Conservation (phyloP, 2,329 filamentous ascomycete genomes). For the Beauveria sp. region DNA sequence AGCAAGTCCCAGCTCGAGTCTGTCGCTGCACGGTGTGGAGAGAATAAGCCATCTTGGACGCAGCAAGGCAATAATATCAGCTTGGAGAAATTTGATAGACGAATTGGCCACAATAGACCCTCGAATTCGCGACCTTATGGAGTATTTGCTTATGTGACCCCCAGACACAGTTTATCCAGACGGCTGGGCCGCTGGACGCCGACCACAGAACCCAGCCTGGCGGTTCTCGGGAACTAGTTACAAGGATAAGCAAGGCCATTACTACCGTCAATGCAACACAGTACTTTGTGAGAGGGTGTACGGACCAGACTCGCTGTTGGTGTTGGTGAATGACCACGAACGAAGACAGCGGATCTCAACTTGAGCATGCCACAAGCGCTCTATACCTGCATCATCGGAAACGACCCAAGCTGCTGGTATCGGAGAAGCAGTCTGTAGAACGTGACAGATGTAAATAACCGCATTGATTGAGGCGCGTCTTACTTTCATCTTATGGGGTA, state of each 20-base stretch:
- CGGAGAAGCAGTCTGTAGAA: not conserved
- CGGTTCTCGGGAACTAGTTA: not conserved
- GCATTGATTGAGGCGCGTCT: not conserved
- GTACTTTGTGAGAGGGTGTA: not conserved
- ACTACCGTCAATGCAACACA: not conserved
- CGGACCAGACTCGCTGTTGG: not conserved
- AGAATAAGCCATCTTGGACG: not conserved
- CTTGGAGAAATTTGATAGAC: not conserved
- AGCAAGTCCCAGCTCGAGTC: not conserved
- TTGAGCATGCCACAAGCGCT: not conserved
- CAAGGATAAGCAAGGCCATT: not conserved
- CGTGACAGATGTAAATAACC: constrained; percentile 1
- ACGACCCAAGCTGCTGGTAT: not conserved
- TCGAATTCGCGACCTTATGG: rapidly evolving
- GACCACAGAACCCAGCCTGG: not conserved
- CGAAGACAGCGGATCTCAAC: constrained; percentile 1
- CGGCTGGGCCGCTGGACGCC: not conserved
- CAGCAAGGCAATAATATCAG: not conserved
- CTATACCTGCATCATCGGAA: constrained; percentile 3
- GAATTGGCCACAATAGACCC: no score
- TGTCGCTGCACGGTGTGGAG: not conserved
- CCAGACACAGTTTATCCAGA: not conserved
- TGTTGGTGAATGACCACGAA: not conserved
- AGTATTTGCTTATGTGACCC: not conserved
- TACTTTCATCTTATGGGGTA: constrained; percentile 1